Evolutionary conservation across 768 basidiomycete genomes (phyloP), one percentile per base, ranked within the genome.

Genomic region (Rhodotorula diobovata): DNA sequence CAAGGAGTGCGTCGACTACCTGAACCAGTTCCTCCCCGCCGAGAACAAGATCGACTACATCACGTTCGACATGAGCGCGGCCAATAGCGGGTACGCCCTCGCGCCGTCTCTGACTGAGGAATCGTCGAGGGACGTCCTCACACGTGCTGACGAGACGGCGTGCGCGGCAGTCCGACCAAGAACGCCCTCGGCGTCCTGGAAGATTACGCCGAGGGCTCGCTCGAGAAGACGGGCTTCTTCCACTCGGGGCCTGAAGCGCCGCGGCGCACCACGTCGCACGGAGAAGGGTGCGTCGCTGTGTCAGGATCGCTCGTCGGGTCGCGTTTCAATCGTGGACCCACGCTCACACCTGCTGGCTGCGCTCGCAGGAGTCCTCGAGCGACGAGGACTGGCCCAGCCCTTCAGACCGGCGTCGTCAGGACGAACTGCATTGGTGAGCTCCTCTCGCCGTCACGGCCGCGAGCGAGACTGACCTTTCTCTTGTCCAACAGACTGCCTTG

Each of bases 11-110:
- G 88, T 97, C 28, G 80, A 85, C 60, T 99, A 96, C 78, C 84
- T 99, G 41, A 98, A 98, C 73, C 95, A 99, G 79, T 97, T 96
- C 81, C 81, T 99, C 21, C 95, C 96, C 0, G 83, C 84, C 14
- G 88, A 84, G 37, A 89, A 90, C 81, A 88, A 88, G 82, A 91
- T 99, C 87, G 84, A 88, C 23, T 96, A 98, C 78, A 86, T 91
- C 54, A 87, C 93, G 23, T 99, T 93, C 91, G 96, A 99, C 79
- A 96, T 98, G 90, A 88, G 89, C 9, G 85, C 90, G 51, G 93
- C 94, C 4, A 91, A 93, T 74, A 96, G 96, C 80, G 90, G 92
- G 93, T 91, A 76, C n/a, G 85, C 39, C 20, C 28, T 43, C 4
- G 5, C 39, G 41, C 57, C 32, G 4, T 41, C 28, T 10, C 43